Evolutionary conservation across 352 stramenopile species (phyloP), one percentile per base, ranked within the genome.

Genomic region (Phytophthora quininea): DNA sequence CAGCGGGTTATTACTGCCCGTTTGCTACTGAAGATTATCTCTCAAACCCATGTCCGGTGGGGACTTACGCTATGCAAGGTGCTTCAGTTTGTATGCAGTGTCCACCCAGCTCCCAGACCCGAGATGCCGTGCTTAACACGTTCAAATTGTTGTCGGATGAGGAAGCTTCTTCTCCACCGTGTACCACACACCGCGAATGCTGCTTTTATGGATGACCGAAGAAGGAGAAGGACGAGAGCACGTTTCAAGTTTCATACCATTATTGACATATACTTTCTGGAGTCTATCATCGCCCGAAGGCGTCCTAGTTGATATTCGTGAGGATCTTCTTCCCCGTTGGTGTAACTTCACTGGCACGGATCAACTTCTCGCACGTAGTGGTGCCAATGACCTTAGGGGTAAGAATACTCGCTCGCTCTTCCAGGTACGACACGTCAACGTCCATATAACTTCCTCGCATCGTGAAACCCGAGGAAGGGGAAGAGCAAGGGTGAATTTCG

Each of bases 1-100:
- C 80, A 0, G 59, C 85, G 1, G 86, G 88, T 1, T 94, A 67
- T 67, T 91, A 67, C 38, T 96, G 89, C 62, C 84, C 84, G 4
- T 73, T 80, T 9, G 83, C 71, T 1, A 90, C 87, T 0, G 64
- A 57, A 0, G 76, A 91, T 15, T 90, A 82, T 15, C 62, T 56
- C 7, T 30, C 38, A 7, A 82, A 90, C 38, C 46, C 70, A 3
- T 90, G 82, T 58, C 62, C 70, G 38, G 35, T 30, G 5, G 79
- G 84, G 3, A 82, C 80, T 5, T 92, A 86, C 47, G 72, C 81
- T 0, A 55, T 71, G 0, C 68, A 68, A 55, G 84, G 84, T 7
- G 78, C 80, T 30, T 31, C 62, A 4, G 57, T 49, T 8, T 92
- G 84, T 42, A 87, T 86, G 56, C 30, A 37, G 35, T 40, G 10